phyloP scores from a whole-genome alignment of 208 protist genomes.

The Trypanosomatidae sp. region DNA sequence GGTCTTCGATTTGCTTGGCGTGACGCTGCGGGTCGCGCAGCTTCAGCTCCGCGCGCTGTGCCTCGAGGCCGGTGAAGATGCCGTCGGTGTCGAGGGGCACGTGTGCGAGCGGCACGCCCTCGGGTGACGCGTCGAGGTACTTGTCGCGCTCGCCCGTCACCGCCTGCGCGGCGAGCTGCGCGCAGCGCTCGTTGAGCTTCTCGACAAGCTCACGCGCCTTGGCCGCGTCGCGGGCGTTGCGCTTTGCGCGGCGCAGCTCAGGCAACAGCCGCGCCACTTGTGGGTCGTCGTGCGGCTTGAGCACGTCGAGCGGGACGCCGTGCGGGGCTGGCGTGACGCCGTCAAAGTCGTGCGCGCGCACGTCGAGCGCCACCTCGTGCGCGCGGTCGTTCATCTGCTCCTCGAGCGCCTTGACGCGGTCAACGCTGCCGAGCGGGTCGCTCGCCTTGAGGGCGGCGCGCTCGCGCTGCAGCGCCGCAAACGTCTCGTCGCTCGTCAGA shows the following conservation, averaged over 20 bases:
- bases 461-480: constrained; percentile 25
- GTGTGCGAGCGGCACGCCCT: constrained; percentile 34
- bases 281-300: constrained; percentile 32
- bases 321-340: constrained; percentile 33
- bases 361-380: constrained; percentile 33
- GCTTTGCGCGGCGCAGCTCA: constrained; percentile 42
- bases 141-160: constrained; percentile 22
- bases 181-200: constrained; percentile 30
- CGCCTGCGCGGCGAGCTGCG: constrained; percentile 29
- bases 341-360: constrained; percentile 31
- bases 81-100: constrained; percentile 49
- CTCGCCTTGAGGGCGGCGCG: constrained; percentile 45
- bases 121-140: constrained; percentile 35
- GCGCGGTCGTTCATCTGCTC: constrained; percentile 37
- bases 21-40: constrained; percentile 30
- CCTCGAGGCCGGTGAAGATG: constrained; percentile 44
- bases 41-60: constrained; percentile 49
- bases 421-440: constrained; percentile 31
- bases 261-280: constrained; percentile 38
- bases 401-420: constrained; percentile 37
- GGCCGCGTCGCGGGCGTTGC: constrained; percentile 20
- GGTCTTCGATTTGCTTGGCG: constrained; percentile 32
- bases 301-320: constrained; percentile 41
- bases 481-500: constrained; percentile 18
- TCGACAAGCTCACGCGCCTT: constrained; percentile 23